Percentiles rank a stretch among this genome's conserved stretches.
phyloP scores from a whole-genome alignment of 306 rosid species.

The Gynostemma pentaphyllum region DNA sequence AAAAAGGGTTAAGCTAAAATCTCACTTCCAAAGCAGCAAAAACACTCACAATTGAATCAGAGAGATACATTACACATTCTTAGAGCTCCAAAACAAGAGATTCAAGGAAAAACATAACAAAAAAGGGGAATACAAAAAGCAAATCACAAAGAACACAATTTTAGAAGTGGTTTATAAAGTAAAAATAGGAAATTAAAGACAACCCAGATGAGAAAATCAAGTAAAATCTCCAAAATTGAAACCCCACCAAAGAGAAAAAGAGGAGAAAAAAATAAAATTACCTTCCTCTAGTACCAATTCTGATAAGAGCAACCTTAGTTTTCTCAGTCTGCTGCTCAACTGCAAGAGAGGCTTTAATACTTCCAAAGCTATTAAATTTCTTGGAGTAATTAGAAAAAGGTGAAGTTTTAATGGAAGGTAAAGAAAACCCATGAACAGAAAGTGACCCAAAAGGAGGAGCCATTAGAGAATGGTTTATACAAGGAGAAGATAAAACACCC shows the following conservation, averaged over 20 bases:
- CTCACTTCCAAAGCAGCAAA: not conserved
- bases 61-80: not conserved
- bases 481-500: slow-evolving; percentile 29
- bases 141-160: not conserved
- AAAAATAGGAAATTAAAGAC: not conserved
- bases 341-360: slow-evolving; percentile 51
- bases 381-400: slow-evolving; percentile 17
- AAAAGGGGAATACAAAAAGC: not conserved
- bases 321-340: slow-evolving; percentile 52
- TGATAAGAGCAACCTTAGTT: slow-evolving; percentile 45
- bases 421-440: slow-evolving; percentile 25
- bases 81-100: not conserved
- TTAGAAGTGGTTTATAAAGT: not conserved
- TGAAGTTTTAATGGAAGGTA: slow-evolving; percentile 33
- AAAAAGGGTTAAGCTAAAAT: not conserved
- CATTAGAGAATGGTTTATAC: slow-evolving; percentile 11
- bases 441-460: slow-evolving; percentile 22
- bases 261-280: slow-evolving; percentile 10
- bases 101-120: not conserved
- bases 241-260: not conserved
- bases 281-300: slow-evolving; percentile 94
- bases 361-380: slow-evolving; percentile 5
- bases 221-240: too few relatives aligned
- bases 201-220: not conserved
- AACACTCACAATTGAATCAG: not conserved